These are phyloP conservation scores for Corchorus olitorius DNA, from an alignment of 345 rosid species.

Conservation along the genomic window DNA sequence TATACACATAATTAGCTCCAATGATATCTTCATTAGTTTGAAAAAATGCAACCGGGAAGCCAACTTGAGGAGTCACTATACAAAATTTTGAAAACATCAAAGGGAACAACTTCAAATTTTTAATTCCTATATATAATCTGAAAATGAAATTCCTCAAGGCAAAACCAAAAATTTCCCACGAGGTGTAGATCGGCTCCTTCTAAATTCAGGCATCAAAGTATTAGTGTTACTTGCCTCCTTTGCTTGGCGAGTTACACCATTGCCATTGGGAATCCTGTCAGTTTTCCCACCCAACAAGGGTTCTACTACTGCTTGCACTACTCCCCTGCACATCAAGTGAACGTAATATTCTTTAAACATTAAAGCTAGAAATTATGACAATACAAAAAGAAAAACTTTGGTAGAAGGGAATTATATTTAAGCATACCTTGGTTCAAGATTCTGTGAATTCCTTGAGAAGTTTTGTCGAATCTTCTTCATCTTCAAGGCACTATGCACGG, in stretches of 20 bases:
- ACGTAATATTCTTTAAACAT: not conserved
- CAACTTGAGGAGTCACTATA: conserved; percentile 12
- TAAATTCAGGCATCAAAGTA: conserved; percentile 49
- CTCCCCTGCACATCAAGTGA: conserved; percentile 41
- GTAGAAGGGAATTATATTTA: not conserved
- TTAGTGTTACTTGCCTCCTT: conserved; percentile 45
- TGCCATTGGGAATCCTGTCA: conserved; percentile 49
- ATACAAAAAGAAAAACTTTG: too few relatives aligned
- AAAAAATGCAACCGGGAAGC: conserved; percentile 10
- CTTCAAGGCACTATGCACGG: conserved; percentile 37
- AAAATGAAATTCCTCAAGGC: conserved; percentile 35
- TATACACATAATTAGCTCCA: conserved; percentile 13
- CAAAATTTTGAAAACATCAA: not conserved
- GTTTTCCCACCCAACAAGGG: conserved; percentile 38
- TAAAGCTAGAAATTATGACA: not conserved
- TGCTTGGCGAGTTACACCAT: conserved; percentile 31
- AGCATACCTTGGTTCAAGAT: conserved; percentile 63
- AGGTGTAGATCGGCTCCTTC: conserved; percentile 65
- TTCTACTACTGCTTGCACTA: conserved; percentile 48
- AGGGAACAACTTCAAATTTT: not conserved
- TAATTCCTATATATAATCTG: not conserved
- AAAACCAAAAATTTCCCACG: conserved; percentile 58
- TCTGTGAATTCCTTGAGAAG: conserved; percentile 53
- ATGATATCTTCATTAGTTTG: not conserved
- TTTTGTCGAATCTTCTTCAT: conserved; percentile 55